Evolutionary conservation across 345 rosid species (phyloP), one percentile per base, ranked within the genome.

Genomic region (Arabidopsis arenosa): DNA sequence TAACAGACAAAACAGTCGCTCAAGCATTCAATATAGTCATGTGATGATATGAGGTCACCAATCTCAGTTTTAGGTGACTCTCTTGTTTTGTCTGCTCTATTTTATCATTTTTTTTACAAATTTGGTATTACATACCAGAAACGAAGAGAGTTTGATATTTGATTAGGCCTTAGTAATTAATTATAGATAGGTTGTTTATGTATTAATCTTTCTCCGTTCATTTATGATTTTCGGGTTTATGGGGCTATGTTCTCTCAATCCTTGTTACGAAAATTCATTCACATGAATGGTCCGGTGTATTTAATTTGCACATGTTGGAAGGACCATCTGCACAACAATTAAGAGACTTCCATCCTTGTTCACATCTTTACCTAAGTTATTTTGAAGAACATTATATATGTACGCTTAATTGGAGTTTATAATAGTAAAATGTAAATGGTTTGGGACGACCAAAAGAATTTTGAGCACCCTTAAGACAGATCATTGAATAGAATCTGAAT

Each of bases 21-120:
- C 49, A 43, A 41, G 45, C 75, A 76, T 76, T 61, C 32, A 75
- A 44, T 44, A 53, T 32, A 52, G n/a, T 63, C 61, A 63, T 70
- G 71, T 77, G 70, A 53, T 52, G 32, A 69, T 1, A n/a, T 44
- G 41, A 23, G 5, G 12, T 61, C 10, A 43, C 33, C 18, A 68
- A 13, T 62, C 69, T 68, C 12, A 43, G 2, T 23, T 39, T 70
- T 63, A 77, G 72, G 75, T 47, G 23, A 45, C 28, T 63, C 43
- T 76, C 60, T 28, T 52, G 59, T 63, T 76, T 47, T 44, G 65
- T 45, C n/a, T 51, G 61, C 32, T 26, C 55, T 51, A 51, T 41
- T 41, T 14, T 57, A 5, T 47, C 66, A 41, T 26, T 47, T 44
- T 26, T 44, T 37, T 17, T 47, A 43, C 26, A 37, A 12, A 63